Percentiles rank a stretch among this genome's conserved stretches.
Conservation (phyloP, 805 yeast species). For the Pichia cabralensis region DNA sequence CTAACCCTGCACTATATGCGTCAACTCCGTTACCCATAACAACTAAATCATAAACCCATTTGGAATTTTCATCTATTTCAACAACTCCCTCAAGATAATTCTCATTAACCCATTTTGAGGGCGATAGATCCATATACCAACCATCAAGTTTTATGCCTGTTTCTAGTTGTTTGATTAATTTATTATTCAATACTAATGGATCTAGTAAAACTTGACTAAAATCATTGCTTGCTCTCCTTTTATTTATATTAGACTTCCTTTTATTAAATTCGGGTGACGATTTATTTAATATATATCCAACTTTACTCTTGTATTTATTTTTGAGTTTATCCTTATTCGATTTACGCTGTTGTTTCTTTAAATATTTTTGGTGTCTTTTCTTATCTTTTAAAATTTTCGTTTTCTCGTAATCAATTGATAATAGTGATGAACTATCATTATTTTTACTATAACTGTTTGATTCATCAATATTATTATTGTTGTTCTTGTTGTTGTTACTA, state of each 20-base stretch:
- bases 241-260: not conserved
- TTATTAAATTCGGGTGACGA: not conserved
- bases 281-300: slow-evolving; percentile 1
- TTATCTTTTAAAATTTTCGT: not conserved
- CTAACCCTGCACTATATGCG: slow-evolving; percentile 19
- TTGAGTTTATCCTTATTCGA: not conserved
- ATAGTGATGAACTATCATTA: not conserved
- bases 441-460: not conserved
- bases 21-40: slow-evolving; percentile 10
- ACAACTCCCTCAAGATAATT: slow-evolving; percentile 43
- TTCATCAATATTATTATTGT: not conserved
- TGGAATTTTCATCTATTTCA: slow-evolving; percentile 59
- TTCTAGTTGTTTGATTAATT: slow-evolving; percentile 8
- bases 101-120: slow-evolving; percentile 50
- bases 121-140: slow-evolving; percentile 63
- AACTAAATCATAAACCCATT: slow-evolving; percentile 72
- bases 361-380: too few relatives aligned
- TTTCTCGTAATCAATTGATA: not conserved
- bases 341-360: too few relatives aligned
- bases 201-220: slow-evolving; percentile 6
- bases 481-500: not conserved
- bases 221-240: slow-evolving; percentile 7
- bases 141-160: slow-evolving; percentile 20
- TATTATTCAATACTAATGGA: slow-evolving; percentile 3
- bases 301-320: not conserved